Percentiles rank a stretch among this genome's conserved stretches.
Conservation (phyloP, 495 filamentous ascomycete genomes). For the Penicillium paradoxum region DNA sequence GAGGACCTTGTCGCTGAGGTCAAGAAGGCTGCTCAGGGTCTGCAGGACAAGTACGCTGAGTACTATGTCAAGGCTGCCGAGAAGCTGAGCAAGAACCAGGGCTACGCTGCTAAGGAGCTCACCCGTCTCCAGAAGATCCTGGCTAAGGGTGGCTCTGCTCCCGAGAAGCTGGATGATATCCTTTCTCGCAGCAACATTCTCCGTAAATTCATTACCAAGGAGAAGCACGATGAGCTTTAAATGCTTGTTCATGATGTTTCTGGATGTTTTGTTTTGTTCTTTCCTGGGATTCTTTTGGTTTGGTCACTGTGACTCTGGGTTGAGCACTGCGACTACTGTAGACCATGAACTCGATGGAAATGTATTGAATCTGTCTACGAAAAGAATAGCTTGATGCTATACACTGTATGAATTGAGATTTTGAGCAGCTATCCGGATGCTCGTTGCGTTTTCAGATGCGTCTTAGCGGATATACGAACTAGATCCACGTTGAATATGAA, state of each 20-base stretch:
- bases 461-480: neutral
- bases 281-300: neutral
- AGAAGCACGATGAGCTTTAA: conserved; percentile 62
- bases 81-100: conserved; percentile 71
- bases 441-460: neutral
- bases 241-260: conserved; percentile 12
- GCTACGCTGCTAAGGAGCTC: conserved; percentile 82
- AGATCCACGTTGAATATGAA: neutral
- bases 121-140: conserved; percentile 72
- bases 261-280: too few relatives aligned
- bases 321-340: neutral
- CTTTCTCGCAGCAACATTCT: conserved; percentile 84
- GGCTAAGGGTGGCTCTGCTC: conserved; percentile 78
- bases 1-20: conserved; percentile 58
- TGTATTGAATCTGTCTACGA: conserved; percentile 1
- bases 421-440: neutral
- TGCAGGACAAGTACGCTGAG: conserved; percentile 79
- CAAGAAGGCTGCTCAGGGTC: conserved; percentile 59
- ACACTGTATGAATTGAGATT: conserved; percentile 18
- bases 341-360: neutral
- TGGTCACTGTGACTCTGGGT: neutral
- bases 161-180: conserved; percentile 85
- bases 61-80: conserved; percentile 90
- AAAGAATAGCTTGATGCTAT: conserved; percentile 9
- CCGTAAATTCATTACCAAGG: conserved; percentile 59